Base-by-base conservation (phyloP, 139 green algal species). In the Chlamydomonas sphaeroides region DNA sequence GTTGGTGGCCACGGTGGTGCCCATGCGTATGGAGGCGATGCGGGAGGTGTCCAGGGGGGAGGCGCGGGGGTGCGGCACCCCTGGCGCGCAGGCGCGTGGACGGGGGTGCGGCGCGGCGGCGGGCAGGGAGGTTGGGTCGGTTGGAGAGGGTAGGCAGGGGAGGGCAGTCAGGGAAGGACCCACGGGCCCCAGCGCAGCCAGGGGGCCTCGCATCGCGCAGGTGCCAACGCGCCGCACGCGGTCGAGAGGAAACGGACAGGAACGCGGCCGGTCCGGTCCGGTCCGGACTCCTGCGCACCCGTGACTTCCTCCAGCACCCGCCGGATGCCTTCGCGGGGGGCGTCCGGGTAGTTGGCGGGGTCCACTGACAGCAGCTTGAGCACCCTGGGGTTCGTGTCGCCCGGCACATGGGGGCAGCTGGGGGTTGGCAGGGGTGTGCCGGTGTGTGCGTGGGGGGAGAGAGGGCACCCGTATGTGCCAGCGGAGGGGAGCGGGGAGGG, bases 281-380 rank as follows among this genome's bases (percentile, higher is more conserved):
- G 45, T 53, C 45, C 45, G 11, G 45, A 53, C 14, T 14, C 45
- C 45, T 53, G 45, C 53, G 84, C 75, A 38, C 95, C 94, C 15
- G 91, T 95, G 20, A 94, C 91, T 41, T 95, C 78, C 88, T 98
- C 95, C 39, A 99, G 89, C 26, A 99, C 90, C 3, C 96, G 89
- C 0, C 97, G 88, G 79, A 99, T 99, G 65, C 97, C 97, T 85
- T 99, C 97, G 15, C 91, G 78, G 0, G 97, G 96, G 1, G 97
- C 97, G 89, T 99, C 96, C 38, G 89, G 79, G 87, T 99, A 99
- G 81, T 98, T 98, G 30, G 72, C 78, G 5, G 97, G 97, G 84
- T 99, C 96, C 68, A 96, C 97, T 26, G 91, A 97, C n/a, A 99
- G 88, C 59, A 99, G 91, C 90, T 99, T 99, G 45, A 98, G 72